Percentiles rank a stretch among this genome's conserved stretches.
Evolutionary conservation across 257 asterid genomes (phyloP).

Genomic region (Solanum chilense): DNA sequence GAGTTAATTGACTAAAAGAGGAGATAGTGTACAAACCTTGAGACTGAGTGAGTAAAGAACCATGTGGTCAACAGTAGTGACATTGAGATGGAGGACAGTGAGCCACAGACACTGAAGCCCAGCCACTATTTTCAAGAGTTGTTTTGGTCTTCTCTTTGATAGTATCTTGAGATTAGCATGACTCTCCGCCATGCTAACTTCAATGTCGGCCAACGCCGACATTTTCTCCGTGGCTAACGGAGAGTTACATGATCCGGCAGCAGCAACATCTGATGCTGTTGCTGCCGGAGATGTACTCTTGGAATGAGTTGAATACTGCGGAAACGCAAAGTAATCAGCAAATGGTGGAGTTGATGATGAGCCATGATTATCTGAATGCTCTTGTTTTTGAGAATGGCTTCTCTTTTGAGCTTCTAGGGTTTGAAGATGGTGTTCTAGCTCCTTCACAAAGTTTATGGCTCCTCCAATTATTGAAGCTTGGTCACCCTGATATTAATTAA

Average conservation of each 20-base stretch:
- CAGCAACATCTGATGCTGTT: not conserved
- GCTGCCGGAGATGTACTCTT: not conserved
- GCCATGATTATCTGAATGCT: not conserved
- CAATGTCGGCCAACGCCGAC: constrained; percentile 25
- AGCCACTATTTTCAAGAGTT: constrained; percentile 30
- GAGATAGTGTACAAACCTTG: constrained; percentile 11
- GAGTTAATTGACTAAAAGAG: not conserved
- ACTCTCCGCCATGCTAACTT: constrained; percentile 38
- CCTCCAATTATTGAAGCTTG: constrained; percentile 93
- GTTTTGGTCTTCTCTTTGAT: constrained; percentile 25
- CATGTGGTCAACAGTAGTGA: constrained; percentile 27
- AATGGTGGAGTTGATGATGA: constrained; percentile 6
- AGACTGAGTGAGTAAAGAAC: constrained; percentile 33
- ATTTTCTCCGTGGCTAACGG: not conserved
- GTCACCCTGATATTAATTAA: constrained; percentile 49
- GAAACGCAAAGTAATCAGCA: constrained; percentile 31
- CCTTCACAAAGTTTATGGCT: constrained; percentile 79
- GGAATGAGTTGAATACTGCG: constrained; percentile 24
- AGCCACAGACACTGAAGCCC: constrained; percentile 33
- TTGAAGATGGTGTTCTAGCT: constrained; percentile 72
- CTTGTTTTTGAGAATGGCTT: not conserved
- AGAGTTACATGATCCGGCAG: not conserved
- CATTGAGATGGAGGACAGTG: constrained; percentile 31
- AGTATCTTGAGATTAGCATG: constrained; percentile 39
- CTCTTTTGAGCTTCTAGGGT: constrained; percentile 26